Base-by-base conservation (phyloP, 208 protist genomes). In the Leishmania lainsoni region DNA sequence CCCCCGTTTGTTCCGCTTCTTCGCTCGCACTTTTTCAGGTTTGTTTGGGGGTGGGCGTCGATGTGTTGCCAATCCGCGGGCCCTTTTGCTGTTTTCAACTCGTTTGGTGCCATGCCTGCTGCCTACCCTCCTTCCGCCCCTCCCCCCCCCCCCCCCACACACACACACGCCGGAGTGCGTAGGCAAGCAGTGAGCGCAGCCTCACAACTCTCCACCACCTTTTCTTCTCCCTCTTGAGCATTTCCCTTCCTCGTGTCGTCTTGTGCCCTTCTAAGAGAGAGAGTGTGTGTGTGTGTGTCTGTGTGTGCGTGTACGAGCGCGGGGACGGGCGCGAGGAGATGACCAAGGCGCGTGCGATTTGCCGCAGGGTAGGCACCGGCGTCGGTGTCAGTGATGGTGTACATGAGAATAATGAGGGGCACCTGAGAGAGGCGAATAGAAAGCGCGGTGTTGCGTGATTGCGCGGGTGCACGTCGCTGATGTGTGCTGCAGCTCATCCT, bases 161-260 rank as follows among this genome's bases (percentile, higher is more conserved):
- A 72, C 76, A 80, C 49, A 80, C 76, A 72, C 76, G 12, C 69
- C 17, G 29, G 49, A 66, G 65, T 59, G 52, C 72, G 75, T 54
- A 75, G 22, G 70, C 79, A 83, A 26, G 58, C 61, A 68, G 54
- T n/a, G 49, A 17, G 8, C 5, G 65, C 32, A 72, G 22, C 29
- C 68, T 80, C 26, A 65, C 17, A 35, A 45, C 59, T 20, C 75
- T 73, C 17, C 35, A 42, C 29, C 68, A 9, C 42, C 39, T 29
- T 45, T 73, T 79, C 76, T 14, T 48, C 0, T n/a, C 45, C 76
- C 76, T 45, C 32, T 45, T 42, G 63, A 69, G 10, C n/a, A 26
- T 9, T 61, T 61, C 56, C 56, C 22, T 61, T 8, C 22, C 16
- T 29, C 22, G 22, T 61, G 56, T 10, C 22, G 56, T 61, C 22